Base-by-base conservation (phyloP, 2,329 filamentous ascomycete species). In the Cercospora berteroae region DNA sequence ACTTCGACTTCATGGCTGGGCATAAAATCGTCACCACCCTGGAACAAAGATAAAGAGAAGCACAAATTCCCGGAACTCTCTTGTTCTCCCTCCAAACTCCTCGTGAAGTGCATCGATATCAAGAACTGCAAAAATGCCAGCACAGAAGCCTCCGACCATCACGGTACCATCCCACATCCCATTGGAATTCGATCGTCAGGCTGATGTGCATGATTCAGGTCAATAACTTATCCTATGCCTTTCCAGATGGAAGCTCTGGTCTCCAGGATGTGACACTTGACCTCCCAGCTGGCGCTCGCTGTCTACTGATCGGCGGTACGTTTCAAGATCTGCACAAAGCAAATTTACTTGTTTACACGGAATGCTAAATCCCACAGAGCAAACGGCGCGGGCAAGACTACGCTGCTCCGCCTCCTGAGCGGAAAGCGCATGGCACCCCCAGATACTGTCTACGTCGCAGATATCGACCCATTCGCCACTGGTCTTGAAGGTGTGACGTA, bases 331-430 rank as follows among this genome's bases (percentile, higher is more conserved):
- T 55, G 27, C 55, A 5, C n/a, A 36, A 23, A 36, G 13, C 33
- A 60, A 52, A 23, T 44, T 39, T 6, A 25, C 58, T 10, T 61
- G 33, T 16, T 55, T 58, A 68, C 23, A 75, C 57, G 57, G 27
- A 69, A 60, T 69, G 65, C 73, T 74, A 73, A 73, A 75, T 77
- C 72, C 73, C 55, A 67, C 71, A 72, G 72, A 89, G 87, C 95
- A 78, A 99, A 99, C 80, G 95, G 95, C 70, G 94, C 95, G 20
- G 95, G 95, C 72, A 99, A 99, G 83, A 98, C 95, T 8, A 99
- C 95, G 0, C 89, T 99, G 66, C 89, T 99, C 57, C 94, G 94
- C 68, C 90, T 99, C 55, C 88, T 99, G 68, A 93, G 94, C 18
- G 95, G 95, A 77, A 98, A 98, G 83, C 93, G 94, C 65, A 91